Evolutionary conservation across 2,329 filamentous ascomycete genomes (phyloP), one percentile per base, ranked within the genome.

Genomic region (Didymosphaeria variabile): DNA sequence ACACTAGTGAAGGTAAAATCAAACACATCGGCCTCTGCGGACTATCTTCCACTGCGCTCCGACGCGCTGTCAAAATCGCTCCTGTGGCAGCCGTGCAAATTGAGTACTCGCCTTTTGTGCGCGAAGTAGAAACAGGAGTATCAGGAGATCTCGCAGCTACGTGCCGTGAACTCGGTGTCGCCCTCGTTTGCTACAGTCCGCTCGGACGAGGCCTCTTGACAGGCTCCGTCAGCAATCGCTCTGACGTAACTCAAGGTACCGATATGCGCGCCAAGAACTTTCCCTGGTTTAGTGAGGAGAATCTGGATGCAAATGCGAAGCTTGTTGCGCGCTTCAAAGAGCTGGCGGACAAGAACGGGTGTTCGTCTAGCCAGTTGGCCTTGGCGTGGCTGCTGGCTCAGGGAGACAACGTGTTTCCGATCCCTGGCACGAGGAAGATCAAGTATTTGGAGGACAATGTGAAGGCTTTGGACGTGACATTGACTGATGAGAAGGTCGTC

Each of bases 341-440:
- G 23, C 9, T 76, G 6, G 74, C 74, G 1, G 54, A 65, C 26
- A 63, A 67, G 60, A 88, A 90, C 73, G 81, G 77, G 2, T 81
- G 78, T 55, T 88, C 87, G 0, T 62, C 84, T 0, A 81, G 81
- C 0, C 88, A 91, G 71, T 70, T 91, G 42, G 83, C 84, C 0
- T 46, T 77, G 8, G 74, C 73, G 8, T 76, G 72, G 72, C 23
- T 75, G 44, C 13, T 73, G 55, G 58, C 54, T n/a, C 74, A 77
- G 50, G 73, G 82, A 80, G 84, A 84, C 19, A 74, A 67, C 58
- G 71, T 64, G 75, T 82, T 91, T 65, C 85, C 88, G 0, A 90
- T 85, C 59, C 84, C 84, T 0, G 85, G 85, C 3, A 70, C 67
- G 36, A 70, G 60, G 45, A 61, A 55, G 45, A 40, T 68, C 3